These are phyloP conservation scores for Solanum piurae DNA, from an alignment of 257 asterid genomes.

Conservation along the genomic window DNA sequence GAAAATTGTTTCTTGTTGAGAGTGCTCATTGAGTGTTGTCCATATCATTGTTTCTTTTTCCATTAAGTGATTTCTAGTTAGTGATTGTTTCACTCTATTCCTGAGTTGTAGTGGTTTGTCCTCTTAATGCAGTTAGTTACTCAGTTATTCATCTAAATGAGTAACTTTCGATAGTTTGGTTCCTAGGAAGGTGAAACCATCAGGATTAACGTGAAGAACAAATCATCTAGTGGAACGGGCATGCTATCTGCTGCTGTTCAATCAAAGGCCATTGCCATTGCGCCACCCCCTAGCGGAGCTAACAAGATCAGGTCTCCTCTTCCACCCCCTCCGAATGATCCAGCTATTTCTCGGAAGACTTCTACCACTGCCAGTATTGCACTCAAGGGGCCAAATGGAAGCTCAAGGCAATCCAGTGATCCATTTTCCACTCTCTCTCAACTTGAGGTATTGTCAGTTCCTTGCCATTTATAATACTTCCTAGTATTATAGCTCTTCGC, in stretches of 20 bases:
- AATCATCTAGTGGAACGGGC: conserved; percentile 68
- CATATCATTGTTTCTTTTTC: background rate
- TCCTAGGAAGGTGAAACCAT: conserved; percentile 95
- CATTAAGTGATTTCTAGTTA: background rate
- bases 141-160: background rate
- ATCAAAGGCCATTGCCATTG: conserved; percentile 48
- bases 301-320: conserved; percentile 73
- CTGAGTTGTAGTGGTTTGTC: background rate
- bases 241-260: conserved; percentile 72
- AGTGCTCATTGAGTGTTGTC: background rate
- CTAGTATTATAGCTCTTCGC: background rate
- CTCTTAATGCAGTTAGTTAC: background rate
- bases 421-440: conserved; percentile 67
- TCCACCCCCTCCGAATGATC: conserved; percentile 92
- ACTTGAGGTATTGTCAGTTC: conserved; percentile 47
- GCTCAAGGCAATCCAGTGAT: conserved; percentile 33
- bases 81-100: background rate
- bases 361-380: conserved; percentile 18
- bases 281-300: conserved; percentile 69
- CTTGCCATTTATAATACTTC: background rate
- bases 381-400: conserved; percentile 30
- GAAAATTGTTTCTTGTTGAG: too few relatives aligned
- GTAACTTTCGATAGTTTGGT: conserved; percentile 2
- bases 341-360: conserved; percentile 39
- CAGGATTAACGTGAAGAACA: conserved; percentile 78